Evolutionary conservation across 306 rosid genomes (phyloP).

Genomic region (Acmispon strigosus): DNA sequence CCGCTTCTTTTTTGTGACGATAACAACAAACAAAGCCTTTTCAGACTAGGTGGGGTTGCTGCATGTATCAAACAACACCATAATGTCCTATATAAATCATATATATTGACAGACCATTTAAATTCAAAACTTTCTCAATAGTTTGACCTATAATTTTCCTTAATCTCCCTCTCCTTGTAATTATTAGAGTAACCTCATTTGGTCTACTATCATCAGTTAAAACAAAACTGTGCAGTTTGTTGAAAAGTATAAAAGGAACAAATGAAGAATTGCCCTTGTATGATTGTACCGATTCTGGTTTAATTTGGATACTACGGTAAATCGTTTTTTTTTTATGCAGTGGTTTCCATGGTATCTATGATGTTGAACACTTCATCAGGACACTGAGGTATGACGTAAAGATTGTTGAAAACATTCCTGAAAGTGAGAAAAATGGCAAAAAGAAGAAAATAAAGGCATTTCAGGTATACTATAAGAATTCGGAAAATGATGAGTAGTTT

Average conservation of each 20-base stretch:
- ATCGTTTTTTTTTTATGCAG: conserved; percentile 34
- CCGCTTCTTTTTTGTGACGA: not conserved
- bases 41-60: not conserved
- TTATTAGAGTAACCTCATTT: not conserved
- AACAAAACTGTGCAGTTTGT: not conserved
- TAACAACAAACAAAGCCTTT: not conserved
- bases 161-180: not conserved
- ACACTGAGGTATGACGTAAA: conserved; percentile 71
- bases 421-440: conserved; percentile 62
- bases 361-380: conserved; percentile 83
- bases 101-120: not conserved
- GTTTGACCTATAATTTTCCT: not conserved
- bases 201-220: not conserved
- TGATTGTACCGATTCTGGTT: not conserved
- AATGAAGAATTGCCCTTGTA: not conserved
- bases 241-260: not conserved
- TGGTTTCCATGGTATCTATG: conserved; percentile 93
- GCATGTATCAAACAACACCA: not conserved
- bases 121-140: not conserved
- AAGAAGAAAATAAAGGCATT: conserved; percentile 85
- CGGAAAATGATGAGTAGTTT: not conserved
- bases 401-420: conserved; percentile 86
- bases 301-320: not conserved
- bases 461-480: conserved; percentile 48
- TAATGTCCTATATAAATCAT: not conserved